Base-by-base conservation (phyloP, 495 filamentous ascomycete genomes). In the Chaetomidium leptoderma region DNA sequence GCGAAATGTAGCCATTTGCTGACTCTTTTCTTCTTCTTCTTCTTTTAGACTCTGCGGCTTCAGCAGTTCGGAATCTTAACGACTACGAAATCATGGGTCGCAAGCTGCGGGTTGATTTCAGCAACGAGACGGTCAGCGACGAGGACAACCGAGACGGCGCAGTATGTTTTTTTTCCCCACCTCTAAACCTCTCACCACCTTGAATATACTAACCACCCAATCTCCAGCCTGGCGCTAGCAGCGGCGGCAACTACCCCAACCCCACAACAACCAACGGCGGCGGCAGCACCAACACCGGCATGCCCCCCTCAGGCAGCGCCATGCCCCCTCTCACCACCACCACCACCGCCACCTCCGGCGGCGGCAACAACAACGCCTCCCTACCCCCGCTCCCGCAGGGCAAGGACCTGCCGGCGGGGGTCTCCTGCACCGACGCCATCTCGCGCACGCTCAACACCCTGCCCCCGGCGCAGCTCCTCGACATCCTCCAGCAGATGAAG, bases 401-500 rank as follows among this genome's bases (percentile, higher is more conserved):
- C 44, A 85, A 86, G 40, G 90, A 95, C 39, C 74, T 96, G 3
- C 88, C 87, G 3, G 85, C 89, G 1, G 84, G 88, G 30, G 78
- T 97, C 40, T 87, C 81, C 51, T 92, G 88, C 60, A 86, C 89
- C 6, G 93, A 96, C 66, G 89, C 90, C 36, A 97, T 99, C 68
- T 92, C 88, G 7, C 83, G 86, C 60, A 97, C 92, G 0, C 83
- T 99, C 39, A 83, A 84, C 39, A 87, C 90, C 9, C 83, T 99
- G 9, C 88, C 90, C 2, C 85, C 91, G 0, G 80, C 89, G 10
- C 93, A 97, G 69, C 83, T 99, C 9, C 88, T 97, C 63, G 95
- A 97, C 61, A 92, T 97, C 43, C 80, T 99, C 35, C 83, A 85
- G 5, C 91, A 97, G 72, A 96, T 97, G 90, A 97, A 97, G 67